Base-by-base conservation (phyloP, 2,329 filamentous ascomycete species). In the Aspergillus flavus region DNA sequence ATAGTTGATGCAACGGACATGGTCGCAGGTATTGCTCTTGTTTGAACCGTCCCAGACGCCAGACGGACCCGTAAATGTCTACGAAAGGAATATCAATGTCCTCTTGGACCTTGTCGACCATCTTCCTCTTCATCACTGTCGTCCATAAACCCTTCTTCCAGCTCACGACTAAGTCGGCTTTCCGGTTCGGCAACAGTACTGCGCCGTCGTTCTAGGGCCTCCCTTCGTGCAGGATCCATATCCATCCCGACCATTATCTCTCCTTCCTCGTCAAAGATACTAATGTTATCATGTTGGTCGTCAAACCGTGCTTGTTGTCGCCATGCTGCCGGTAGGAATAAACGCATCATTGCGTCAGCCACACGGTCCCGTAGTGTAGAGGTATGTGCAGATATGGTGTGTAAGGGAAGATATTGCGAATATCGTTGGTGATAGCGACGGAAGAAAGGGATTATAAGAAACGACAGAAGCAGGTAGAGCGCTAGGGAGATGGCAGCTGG, bases 81-180 rank as follows among this genome's bases (percentile, higher is more conserved):
- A 56, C 58, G 52, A 53, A 53, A 46, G 2, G 45, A 14, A n/a
- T 11, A 61, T 69, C 68, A 72, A 57, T 56, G 68, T 39, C 30
- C 46, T 26, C 50, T 50, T 41, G 57, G 52, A 58, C 60, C 75
- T 79, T 72, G 69, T 83, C 59, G 59, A 57, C 63, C 59, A 34
- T 67, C 69, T 57, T 72, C 75, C 60, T 88, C 86, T 43, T 89
- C 87, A 61, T 90, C 87, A 73, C 89, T 91, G 69, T 91, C 89
- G 74, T 92, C 90, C 78, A 87, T 86, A 73, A 92, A 92, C 0
- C 89, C 90, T 71, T 90, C 85, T 75, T 94, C 91, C 58, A 94
- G 77, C 81, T 96, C 93, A 78, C 92, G 84, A 75, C 92, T 94
- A 65, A 96, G 72, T 66, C 93, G 84, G 69, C 86, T 73, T 70